phyloP scores from a whole-genome alignment of 2,329 filamentous ascomycete species.

The Botrytis galanthina region DNA sequence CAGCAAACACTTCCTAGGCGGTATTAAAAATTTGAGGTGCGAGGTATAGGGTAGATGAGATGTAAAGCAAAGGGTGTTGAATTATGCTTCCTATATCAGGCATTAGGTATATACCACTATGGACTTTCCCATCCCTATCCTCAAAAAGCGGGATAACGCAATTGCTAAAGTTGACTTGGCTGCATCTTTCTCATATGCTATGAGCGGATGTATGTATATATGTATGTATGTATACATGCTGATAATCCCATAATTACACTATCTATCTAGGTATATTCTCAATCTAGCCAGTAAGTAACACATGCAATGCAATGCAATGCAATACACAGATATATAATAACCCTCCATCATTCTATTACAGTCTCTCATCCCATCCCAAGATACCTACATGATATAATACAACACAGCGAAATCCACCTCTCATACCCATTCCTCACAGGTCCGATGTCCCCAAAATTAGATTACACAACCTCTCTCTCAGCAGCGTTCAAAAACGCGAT shows the following conservation, averaged over 20 bases:
- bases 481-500: constrained; percentile 92
- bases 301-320: background rate
- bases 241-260: background rate
- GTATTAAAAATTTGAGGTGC: too few species aligned
- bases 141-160: background rate
- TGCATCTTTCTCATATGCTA: background rate
- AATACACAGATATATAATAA: background rate
- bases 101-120: background rate
- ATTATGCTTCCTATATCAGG: background rate
- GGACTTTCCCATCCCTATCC: background rate
- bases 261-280: background rate
- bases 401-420: background rate
- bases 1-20: too few species aligned
- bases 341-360: background rate
- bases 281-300: background rate
- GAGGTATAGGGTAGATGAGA: too few species aligned
- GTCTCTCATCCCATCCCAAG: background rate
- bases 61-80: too few species aligned
- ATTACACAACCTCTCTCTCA: constrained; percentile 42
- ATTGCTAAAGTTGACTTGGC: background rate
- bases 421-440: background rate
- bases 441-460: background rate
- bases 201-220: background rate
- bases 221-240: background rate
- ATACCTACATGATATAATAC: too few species aligned